Conservation (phyloP, 2,329 filamentous ascomycete genomes). For the Apiospora marii region DNA sequence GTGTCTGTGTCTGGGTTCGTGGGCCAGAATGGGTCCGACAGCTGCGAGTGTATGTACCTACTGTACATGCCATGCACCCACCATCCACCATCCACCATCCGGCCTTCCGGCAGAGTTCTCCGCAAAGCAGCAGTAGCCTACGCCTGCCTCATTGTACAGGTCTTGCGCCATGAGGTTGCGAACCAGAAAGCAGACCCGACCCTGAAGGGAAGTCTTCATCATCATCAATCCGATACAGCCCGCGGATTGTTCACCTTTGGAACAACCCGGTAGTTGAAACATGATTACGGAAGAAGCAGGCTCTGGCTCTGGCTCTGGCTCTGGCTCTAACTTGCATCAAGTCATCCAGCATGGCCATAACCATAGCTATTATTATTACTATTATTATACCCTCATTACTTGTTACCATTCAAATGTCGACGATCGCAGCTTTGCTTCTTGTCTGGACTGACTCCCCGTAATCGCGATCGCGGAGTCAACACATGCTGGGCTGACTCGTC, state of each 20-base stretch:
- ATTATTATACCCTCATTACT: not conserved
- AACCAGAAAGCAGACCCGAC: not conserved
- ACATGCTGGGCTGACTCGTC: conserved; percentile 1
- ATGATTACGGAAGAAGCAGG: not conserved
- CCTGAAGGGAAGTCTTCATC: no score
- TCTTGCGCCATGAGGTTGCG: not conserved
- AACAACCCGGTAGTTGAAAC: conserved; percentile 5
- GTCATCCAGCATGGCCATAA: not conserved
- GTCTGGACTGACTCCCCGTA: not conserved
- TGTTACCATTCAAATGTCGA: not conserved
- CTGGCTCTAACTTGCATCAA: conserved; percentile 5
- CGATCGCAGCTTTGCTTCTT: not conserved
- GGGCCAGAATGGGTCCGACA: not conserved
- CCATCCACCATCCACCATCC: conserved; percentile 4
- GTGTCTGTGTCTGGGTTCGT: not conserved
- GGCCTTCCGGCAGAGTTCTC: conserved; percentile 4
- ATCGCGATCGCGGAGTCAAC: not conserved
- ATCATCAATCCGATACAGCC: conserved; percentile 1
- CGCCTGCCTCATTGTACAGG: not conserved
- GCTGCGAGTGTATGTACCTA: not conserved
- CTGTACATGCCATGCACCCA: not conserved
- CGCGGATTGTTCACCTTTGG: conserved; percentile 2
- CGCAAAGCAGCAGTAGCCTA: not conserved
- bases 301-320: not conserved
- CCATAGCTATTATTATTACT: not conserved